phyloP scores from a whole-genome alignment of 345 rosid species.

The Syzygium grande region DNA sequence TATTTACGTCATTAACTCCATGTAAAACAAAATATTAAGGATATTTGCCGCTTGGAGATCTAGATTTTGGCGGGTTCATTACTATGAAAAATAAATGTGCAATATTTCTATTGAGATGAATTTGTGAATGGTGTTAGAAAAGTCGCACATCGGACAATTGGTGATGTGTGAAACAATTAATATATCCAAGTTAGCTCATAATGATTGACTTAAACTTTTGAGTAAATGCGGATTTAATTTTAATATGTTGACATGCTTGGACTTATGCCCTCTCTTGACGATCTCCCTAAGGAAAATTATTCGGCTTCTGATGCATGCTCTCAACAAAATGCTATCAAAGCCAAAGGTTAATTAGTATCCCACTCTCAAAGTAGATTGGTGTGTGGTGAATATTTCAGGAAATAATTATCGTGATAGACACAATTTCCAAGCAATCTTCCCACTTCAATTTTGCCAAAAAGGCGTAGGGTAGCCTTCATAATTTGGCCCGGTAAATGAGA shows the following conservation, averaged over 20 bases:
- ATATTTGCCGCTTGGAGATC: not conserved
- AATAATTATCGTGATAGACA: not conserved
- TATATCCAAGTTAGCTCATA: not conserved
- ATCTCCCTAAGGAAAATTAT: not conserved
- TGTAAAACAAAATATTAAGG: not conserved
- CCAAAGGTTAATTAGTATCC: not conserved
- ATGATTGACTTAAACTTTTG: not conserved
- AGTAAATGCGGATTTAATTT: not conserved
- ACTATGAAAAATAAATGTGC: not conserved
- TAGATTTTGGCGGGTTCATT: not conserved
- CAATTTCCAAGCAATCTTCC: not conserved
- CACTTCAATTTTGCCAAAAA: not conserved
- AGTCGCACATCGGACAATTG: not conserved
- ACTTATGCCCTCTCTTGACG: not conserved
- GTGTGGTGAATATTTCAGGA: not conserved
- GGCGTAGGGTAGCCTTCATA: not conserved
- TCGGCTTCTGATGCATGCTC: fast-evolving
- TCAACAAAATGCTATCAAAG: not conserved
- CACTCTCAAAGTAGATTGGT: not conserved
- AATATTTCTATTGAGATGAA: not conserved
- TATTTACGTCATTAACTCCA: not conserved
- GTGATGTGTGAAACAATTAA: not conserved
- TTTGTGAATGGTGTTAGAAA: not conserved
- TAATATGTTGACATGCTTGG: not conserved
- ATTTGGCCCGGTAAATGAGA: not conserved